These are phyloP conservation scores for Podila minutissima DNA, from an alignment of 192 early-diverging fungal genomes.

Conservation along the genomic window DNA sequence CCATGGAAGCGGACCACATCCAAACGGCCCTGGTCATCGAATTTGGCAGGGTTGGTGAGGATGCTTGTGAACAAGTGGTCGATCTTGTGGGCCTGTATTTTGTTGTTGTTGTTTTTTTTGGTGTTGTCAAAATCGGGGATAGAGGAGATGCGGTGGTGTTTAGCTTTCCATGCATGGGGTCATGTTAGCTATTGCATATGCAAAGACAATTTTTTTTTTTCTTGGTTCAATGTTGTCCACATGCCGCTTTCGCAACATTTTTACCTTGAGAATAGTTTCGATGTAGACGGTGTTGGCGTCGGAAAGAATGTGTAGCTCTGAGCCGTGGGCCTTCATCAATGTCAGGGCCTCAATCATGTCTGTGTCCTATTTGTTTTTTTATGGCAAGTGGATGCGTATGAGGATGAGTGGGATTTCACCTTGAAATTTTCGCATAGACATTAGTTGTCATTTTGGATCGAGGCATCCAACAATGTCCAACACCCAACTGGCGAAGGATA, in stretches of 20 bases:
- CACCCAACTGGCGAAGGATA: not conserved
- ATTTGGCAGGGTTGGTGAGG: slow-evolving; percentile 67
- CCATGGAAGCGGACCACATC: slow-evolving; percentile 55
- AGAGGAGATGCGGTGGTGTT: too few species aligned
- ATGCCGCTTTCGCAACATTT: not conserved
- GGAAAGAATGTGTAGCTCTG: slow-evolving; percentile 65
- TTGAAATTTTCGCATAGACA: not conserved
- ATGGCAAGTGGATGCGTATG: too few species aligned
- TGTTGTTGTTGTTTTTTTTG: slow-evolving; percentile 6
- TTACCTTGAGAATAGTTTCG: slow-evolving; percentile 67
- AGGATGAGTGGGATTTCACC: not conserved
- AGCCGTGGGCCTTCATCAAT: slow-evolving; percentile 53
- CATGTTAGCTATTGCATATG: too few species aligned
- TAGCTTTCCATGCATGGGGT: too few species aligned
- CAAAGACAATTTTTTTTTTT: not conserved
- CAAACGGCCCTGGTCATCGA: slow-evolving; percentile 55
- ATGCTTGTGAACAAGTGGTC: slow-evolving; percentile 55
- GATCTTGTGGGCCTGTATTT: slow-evolving; percentile 56
- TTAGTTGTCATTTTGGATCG: not conserved
- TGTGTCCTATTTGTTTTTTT: slow-evolving; percentile 32
- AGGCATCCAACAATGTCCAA: not conserved
- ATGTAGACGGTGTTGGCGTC: slow-evolving; percentile 73
- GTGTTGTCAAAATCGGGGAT: not conserved
- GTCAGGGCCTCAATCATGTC: slow-evolving; percentile 58
- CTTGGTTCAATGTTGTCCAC: not conserved